phyloP scores from a whole-genome alignment of 1,284 basidiomycete genomes.

The Pseudozyma sp. region DNA sequence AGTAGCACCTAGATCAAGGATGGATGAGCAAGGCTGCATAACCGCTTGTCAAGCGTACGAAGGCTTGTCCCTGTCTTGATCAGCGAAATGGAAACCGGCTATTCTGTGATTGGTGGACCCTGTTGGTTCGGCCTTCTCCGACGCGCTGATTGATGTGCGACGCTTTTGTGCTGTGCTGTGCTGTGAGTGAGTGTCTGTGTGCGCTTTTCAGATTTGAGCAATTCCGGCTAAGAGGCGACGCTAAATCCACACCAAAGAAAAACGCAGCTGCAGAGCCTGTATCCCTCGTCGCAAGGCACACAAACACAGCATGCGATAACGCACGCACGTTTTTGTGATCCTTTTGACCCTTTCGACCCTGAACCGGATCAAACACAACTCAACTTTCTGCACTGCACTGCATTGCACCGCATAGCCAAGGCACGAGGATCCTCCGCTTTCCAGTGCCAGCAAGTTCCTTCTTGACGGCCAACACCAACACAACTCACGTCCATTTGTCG shows the following conservation, averaged over 20 bases:
- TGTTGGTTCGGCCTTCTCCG: slow-evolving; percentile 15
- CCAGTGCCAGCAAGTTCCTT: background rate
- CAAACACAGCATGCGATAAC: background rate
- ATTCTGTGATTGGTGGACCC: background rate
- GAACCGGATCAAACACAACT: too few relatives aligned
- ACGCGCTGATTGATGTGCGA: background rate
- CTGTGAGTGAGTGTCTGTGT: background rate
- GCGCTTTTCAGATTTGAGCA: background rate
- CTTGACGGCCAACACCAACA: background rate
- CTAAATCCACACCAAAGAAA: too few relatives aligned
- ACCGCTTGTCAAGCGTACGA: too few relatives aligned
- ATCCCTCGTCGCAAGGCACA: background rate
- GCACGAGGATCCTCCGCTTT: background rate
- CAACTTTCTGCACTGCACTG: too few relatives aligned
- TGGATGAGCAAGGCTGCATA: too few relatives aligned
- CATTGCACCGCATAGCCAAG: background rate
- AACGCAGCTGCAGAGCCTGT: too few relatives aligned
- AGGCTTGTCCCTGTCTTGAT: too few relatives aligned
- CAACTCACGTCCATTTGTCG: background rate
- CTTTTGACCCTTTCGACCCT: background rate
- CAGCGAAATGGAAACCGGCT: background rate
- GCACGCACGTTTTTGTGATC: background rate
- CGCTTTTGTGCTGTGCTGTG: background rate
- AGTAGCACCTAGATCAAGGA: too few relatives aligned
- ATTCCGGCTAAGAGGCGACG: too few relatives aligned